Evolutionary conservation across 768 basidiomycete species (phyloP), one percentile per base, ranked within the genome.

Genomic region (Pisolithus sp.): DNA sequence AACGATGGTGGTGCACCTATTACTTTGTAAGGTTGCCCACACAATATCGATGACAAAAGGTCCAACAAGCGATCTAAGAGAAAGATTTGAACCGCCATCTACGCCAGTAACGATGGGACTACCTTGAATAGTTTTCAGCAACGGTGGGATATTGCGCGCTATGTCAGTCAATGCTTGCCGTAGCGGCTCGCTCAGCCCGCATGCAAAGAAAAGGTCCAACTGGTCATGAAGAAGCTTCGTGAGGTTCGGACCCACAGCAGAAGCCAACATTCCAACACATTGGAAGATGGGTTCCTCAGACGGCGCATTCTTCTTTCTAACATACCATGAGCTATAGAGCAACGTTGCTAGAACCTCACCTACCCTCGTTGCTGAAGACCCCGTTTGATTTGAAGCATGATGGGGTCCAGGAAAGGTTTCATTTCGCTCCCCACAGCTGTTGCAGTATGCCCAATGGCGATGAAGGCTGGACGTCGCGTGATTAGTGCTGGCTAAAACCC

Each of bases 171-270:
- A 76, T 0, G 95, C 92, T 59, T 87, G 80, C 28, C 85, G 80
- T 37, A 99, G 75, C 12, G 93, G 84, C 56, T 94, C 93, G 62
- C 89, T 94, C 55, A 99, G 70, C 3, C 93, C 95, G 63, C 88
- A 95, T 0, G 85, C 87, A 63, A 98, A 89, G 89, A 99, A 98
- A 39, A 96, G 74, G 66, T 98, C 94, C 30, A 99, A 80, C 58
- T 97, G 89, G 62, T 98, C 96, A 68, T 97, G 96, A 52, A 99
- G 76, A 43, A 95, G 77, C 63, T 95, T 93, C 0, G 96, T 98
- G 44, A 99, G 73, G 67, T 93, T 95, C 2, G 93, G 93, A 0
- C 96, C 96, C 30, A 99, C 93, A 8, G 96, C 91, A 2, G 84
- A 81, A 1, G 94, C 92, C 40, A 99, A 75, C 93, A 97, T 95